Evolutionary conservation across 2,329 filamentous ascomycete species (phyloP), one percentile per base, ranked within the genome.

Genomic region (Anthostomella pinea): DNA sequence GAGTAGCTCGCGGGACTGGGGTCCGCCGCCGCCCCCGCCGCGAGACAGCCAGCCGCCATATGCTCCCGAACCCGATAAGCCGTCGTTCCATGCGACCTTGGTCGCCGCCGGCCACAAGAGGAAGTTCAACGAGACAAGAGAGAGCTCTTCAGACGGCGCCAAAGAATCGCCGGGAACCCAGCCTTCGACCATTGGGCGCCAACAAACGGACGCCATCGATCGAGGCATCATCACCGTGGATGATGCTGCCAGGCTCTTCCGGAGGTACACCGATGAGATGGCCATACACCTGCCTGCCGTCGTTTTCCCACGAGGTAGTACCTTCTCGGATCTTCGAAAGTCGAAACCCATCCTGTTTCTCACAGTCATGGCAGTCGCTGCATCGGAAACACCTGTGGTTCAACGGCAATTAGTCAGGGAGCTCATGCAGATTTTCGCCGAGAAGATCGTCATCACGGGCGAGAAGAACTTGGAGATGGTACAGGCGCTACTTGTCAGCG

Each of bases 401-500:
- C 85, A 89, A 55, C 69, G 74, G 8, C 66, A 68, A 17, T 65
- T 95, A 10, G 75, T 82, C 8, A 75, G 75, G 42, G 81, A 93
- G 51, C 65, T 88, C 37, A 84, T 88, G 66, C 78, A 81, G 43
- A 68, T 80, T 8, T 75, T 93, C 36, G 86, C 85, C 3, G 83
- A 93, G 28, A 80, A 79, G 47, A 74, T 91, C 25, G 75, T 93
- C 49, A 68, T 88, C 19, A 75, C 77, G 6, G 87, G 86, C 9
- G 81, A 88, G 51, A 95, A 94, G 68, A 87, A 78, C 22, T 64
- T 95, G 13, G 89, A 95, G 60, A 69, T 95, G 6, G 79, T 94
- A 7, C 89, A 95, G 63, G 78, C 86, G 2, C 66, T 95, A 25
- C 75, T 87, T 39, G 68, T 95, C 3, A 72, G 79, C 6, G 79